Base-by-base conservation (phyloP, 83 land plant species). In the Isoetes engelmannii region DNA sequence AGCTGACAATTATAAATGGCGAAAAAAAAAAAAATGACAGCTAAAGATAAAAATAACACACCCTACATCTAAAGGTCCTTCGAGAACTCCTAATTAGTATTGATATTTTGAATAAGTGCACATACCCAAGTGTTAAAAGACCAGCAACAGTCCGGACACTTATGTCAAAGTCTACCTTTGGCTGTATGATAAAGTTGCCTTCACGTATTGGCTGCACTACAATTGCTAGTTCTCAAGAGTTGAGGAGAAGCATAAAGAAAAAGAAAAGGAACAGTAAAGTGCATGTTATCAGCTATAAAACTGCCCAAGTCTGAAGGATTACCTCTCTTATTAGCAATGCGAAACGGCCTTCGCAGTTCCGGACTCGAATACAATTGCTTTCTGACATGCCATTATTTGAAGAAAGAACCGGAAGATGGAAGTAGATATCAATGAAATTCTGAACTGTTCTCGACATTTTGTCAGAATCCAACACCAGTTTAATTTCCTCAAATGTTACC, bases 81-180 rank as follows among this genome's bases (percentile, higher is more conserved):
- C 13, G 13, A 51, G 13, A 51, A 12, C 0, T 51, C 13, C 1
- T 51, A 51, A 19, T 37, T 18, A 18, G 62, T 59, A 18, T 59
- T 51, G 17, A 59, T 18, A 42, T 18, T 59, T 1, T 12, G 62
- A 7, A 59, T 12, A 12, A 12, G 19, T 12, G 62, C 28, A 44
- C 81, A 69, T 80, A 95, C 99, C 99, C 99, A 57, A 95, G 93
- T 60, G 84, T 84, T 48, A 95, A 82, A 71, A 95, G 94, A 13
- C 99, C 99, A 70, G 93, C 93, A 17, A 95, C 99, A 45, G 97
- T 91, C 74, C 84, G 81, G 51, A 89, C 86, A 76, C 97, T 89
- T 48, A 95, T 95, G 75, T 95, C 99, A 79, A 95, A 95, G 79
- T 95, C 99, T 75, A 95, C 97, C 74, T 87, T 91, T 15, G 99